These are phyloP conservation scores for Hamamelis virginiana DNA, from an alignment of 164 flowering plant genomes.

Conservation along the genomic window DNA sequence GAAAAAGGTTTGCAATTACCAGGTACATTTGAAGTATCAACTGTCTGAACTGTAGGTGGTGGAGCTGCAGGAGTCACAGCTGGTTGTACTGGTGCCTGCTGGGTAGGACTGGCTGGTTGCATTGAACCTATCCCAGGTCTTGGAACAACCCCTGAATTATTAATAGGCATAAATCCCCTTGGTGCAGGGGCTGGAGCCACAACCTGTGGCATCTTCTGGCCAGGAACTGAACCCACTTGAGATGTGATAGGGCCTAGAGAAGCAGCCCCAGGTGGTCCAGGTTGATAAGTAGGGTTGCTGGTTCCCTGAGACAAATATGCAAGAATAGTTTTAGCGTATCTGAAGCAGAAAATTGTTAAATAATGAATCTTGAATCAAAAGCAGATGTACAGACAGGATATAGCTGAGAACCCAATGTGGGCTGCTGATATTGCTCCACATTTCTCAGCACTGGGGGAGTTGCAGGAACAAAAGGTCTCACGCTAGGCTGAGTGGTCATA, in stretches of 20 bases:
- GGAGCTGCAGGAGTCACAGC: constrained; percentile 65
- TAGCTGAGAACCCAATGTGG: constrained; percentile 77
- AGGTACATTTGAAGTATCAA: constrained; percentile 87
- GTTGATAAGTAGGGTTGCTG: constrained; percentile 45
- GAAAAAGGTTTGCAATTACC: constrained; percentile 37
- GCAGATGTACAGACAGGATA: constrained; percentile 62
- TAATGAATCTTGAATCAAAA: constrained; percentile 1
- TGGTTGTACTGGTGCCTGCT: constrained; percentile 27
- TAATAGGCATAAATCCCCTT: constrained; percentile 66
- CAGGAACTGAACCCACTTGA: constrained; percentile 43
- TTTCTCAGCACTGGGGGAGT: constrained; percentile 60
- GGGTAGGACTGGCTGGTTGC: constrained; percentile 75
- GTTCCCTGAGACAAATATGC: constrained; percentile 40
- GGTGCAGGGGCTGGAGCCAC: constrained; percentile 48
- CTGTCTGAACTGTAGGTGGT: constrained; percentile 93
- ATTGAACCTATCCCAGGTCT: constrained; percentile 49
- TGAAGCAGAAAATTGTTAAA: not conserved
- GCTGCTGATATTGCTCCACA: constrained; percentile 83
- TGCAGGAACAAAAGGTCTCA: constrained; percentile 71
- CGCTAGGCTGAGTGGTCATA: constrained; percentile 49
- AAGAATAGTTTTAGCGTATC: not conserved
- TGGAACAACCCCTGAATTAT: constrained; percentile 49
- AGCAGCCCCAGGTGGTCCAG: constrained; percentile 42
- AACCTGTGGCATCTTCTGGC: constrained; percentile 54
- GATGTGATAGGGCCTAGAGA: constrained; percentile 44